Base-by-base conservation (phyloP, 805 yeast genomes). In the Saccharomycopsis malanga region DNA sequence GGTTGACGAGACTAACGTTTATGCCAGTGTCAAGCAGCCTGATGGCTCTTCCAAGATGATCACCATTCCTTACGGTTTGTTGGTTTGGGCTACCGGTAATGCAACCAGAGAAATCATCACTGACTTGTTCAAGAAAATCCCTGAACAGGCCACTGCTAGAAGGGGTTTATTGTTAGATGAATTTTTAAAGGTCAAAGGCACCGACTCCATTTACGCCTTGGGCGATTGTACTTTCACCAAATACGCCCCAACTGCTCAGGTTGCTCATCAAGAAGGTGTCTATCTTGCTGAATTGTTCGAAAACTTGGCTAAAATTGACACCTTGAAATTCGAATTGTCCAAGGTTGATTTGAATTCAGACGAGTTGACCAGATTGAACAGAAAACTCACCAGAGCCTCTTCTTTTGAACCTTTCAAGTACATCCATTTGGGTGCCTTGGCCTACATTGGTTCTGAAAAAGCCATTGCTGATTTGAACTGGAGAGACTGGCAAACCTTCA, bases 11-110 rank as follows among this genome's bases (percentile, higher is more conserved):
- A 78, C 75, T 58, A 69, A 71, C 45, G 87, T 89, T 56, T 71
- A 74, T 56, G 95, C 91, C 34, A 77, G 75, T 59, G 77, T 72
- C 48, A 85, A 84, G 56, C 67, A 72, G 34, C 74, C 77, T 34
- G 81, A 81, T 55, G 61, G 81, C 9, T 69, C 81, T 53, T 77
- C 76, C 48, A 66, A 62, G 59, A 62, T 71, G 34, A 65, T 69
- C 29, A 81, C 75, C 42, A 72, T 89, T 59, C 96, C 96, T 42
- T 89, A 89, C 63, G 98, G 98, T 62, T 73, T 87, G 58, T 74
- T 89, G 56, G 94, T 89, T 54, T 89, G 98, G 98, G 97, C 97
- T 50, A 89, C 96, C 53, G 98, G 98, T 69, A 88, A 89, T 66
- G 88, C 89, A 46, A 88, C 87, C 54, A 80, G 97, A 68, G 80